Percentiles rank a stretch among this genome's conserved stretches.
phyloP scores from a whole-genome alignment of 2,329 filamentous ascomycete genomes.

The Lecanoromycetidae sp. region DNA sequence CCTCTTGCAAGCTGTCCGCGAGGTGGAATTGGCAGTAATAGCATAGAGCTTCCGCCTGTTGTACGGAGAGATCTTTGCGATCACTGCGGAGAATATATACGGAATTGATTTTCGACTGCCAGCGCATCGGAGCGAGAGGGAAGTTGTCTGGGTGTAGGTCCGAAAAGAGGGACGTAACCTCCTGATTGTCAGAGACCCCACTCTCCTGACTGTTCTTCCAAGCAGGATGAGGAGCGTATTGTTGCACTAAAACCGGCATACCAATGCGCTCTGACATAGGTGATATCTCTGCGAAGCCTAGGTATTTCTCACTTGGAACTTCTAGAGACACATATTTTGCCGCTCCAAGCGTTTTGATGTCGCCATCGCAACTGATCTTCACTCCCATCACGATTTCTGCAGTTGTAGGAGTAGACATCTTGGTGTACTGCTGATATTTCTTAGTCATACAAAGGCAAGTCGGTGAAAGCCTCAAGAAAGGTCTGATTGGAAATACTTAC shows the following conservation, averaged over 20 bases:
- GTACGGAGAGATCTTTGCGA: not conserved
- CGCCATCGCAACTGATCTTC: too few relatives aligned
- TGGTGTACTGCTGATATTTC: too few relatives aligned
- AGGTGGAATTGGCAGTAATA: not conserved
- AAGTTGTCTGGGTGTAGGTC: not conserved
- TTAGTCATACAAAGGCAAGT: too few relatives aligned
- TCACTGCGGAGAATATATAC: not conserved
- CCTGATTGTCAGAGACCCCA: not conserved
- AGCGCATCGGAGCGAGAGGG: not conserved
- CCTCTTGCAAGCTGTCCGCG: not conserved
- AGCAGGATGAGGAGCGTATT: not conserved
- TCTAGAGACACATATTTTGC: too few relatives aligned
- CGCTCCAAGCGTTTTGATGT: too few relatives aligned
- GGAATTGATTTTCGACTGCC: not conserved
- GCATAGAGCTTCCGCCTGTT: not conserved
- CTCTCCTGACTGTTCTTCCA: not conserved
- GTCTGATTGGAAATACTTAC: too few relatives aligned
- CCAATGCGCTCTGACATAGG: too few relatives aligned
- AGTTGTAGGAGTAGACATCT: too few relatives aligned
- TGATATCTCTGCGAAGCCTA: too few relatives aligned
- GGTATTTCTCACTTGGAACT: too few relatives aligned
- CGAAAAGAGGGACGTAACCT: not conserved
- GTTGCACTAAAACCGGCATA: not conserved
- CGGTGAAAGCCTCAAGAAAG: too few relatives aligned
- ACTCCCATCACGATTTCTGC: too few relatives aligned